These are phyloP conservation scores for Ganoderma leucocontextum DNA, from an alignment of 1,284 basidiomycete genomes.

Conservation along the genomic window DNA sequence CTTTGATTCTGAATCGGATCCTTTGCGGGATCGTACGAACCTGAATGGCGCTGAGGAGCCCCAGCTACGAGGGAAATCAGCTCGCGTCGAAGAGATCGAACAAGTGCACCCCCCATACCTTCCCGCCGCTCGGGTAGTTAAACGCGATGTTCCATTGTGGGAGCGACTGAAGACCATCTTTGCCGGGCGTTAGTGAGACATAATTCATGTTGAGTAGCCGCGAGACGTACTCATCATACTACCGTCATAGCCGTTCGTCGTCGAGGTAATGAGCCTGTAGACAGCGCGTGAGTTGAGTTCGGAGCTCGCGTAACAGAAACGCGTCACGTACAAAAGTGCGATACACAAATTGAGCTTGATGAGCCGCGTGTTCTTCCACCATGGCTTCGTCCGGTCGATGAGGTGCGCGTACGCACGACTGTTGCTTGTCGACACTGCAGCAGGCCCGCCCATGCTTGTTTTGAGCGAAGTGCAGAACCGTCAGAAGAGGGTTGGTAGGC, in stretches of 20 bases:
- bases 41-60: conserved; percentile 79
- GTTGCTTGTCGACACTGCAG: conserved; percentile 33
- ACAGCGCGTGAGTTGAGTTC: not conserved
- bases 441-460: conserved; percentile 40
- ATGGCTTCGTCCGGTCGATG: conserved; percentile 38
- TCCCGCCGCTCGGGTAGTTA: conserved; percentile 59
- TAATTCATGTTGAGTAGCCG: not conserved
- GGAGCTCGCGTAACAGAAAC: not conserved
- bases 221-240: conserved; percentile 67
- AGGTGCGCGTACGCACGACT: conserved; percentile 38
- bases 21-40: conserved; percentile 41
- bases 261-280: conserved; percentile 71
- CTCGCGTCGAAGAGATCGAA: not conserved
- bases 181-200: not conserved
- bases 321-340: conserved; percentile 57
- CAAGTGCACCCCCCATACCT: conserved; percentile 28
- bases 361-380: conserved; percentile 47
- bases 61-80: conserved; percentile 47
- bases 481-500: not conserved
- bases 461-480: not conserved
- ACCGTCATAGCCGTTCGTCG: conserved; percentile 77
- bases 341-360: conserved; percentile 72
- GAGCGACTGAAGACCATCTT: conserved; percentile 69
- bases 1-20: not conserved
- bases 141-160: conserved; percentile 69